Evolutionary conservation across 2,329 filamentous ascomycete species (phyloP).

Genomic region (Exophiala phaeomuriformis): DNA sequence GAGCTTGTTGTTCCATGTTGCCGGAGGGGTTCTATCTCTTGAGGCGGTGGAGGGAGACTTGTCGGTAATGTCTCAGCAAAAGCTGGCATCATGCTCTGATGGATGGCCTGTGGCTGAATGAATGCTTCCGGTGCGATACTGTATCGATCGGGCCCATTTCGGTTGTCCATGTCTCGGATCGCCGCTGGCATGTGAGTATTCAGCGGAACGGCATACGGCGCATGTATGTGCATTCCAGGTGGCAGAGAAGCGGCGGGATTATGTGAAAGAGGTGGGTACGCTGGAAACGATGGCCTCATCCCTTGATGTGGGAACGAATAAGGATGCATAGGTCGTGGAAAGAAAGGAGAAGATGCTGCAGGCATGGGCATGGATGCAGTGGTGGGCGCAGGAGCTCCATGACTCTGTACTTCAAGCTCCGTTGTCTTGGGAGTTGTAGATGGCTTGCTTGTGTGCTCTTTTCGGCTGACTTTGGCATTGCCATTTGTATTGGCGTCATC

Average conservation of each 20-base stretch:
- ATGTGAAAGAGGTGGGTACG: not conserved
- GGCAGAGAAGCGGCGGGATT: not conserved
- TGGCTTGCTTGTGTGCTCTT: not conserved
- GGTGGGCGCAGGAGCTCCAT: not conserved
- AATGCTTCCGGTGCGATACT: not conserved
- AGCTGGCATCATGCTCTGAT: not conserved
- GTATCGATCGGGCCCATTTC: not conserved
- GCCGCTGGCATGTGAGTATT: not conserved
- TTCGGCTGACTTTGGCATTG: not conserved
- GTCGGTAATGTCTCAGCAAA: not conserved
- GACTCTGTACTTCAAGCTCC: conserved; percentile 1
- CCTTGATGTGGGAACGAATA: not conserved
- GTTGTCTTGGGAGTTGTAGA: not conserved
- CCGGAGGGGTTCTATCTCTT: conserved; percentile 5
- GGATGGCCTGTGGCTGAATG: not conserved
- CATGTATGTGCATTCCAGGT: conserved; percentile 1
- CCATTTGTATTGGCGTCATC: not conserved
- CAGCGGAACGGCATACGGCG: conserved; percentile 3
- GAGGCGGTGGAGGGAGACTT: conserved; percentile 7
- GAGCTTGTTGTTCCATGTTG: not conserved
- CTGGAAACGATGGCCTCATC: not conserved
- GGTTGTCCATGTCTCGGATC: not conserved
- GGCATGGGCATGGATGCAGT: not conserved
- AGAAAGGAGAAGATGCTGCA: conserved; percentile 1
- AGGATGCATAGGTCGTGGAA: not conserved